Base-by-base conservation (phyloP, 345 rosid species). In the Hibiscus mutabilis region DNA sequence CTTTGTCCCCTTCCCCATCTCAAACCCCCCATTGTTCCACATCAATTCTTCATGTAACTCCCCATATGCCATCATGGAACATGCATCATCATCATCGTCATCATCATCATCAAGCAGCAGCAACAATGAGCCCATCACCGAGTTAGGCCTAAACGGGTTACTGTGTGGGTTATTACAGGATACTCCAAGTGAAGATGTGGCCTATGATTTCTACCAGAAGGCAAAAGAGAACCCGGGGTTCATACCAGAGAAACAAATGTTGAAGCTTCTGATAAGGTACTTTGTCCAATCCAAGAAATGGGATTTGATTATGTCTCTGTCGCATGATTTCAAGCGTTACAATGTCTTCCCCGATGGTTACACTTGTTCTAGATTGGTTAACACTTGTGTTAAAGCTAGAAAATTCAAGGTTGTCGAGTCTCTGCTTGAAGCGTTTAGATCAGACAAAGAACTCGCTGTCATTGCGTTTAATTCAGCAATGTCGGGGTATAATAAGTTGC, bases 401-500 rank as follows among this genome's bases (percentile, higher is more conserved):
- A 86, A 86, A 73, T 82, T 93, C 76, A 79, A 77, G 75, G 35
- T 83, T 27, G 85, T 75, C 3, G 84, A 86, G 71, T 57, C 75
- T 61, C 61, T 91, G 70, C 91, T 93, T 63, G 77, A 63, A 44
- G 79, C 76, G 42, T 86, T 86, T 69, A 74, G 81, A 79, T 59
- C 81, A 40, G 80, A 84, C 44, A 35, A 62, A 46, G 74, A 68
- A 70, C 25, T 80, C 58, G 82, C 86, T 21, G 76, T 85, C 33
- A 72, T 84, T 76, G 84, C 89, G 35, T 82, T 86, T 73, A 81
- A 76, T 66, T 77, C 96, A 18, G 96, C 93, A 13, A 86, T 93
- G 96, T 79, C 71, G 79, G 92, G 87, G 37, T 93, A 86, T 40
- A 93, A 93, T 77, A 86, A 88, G 73, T 79, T 91, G 37, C 97